Conservation (phyloP, 2,329 filamentous ascomycete genomes). For the Fusarium falciforme region DNA sequence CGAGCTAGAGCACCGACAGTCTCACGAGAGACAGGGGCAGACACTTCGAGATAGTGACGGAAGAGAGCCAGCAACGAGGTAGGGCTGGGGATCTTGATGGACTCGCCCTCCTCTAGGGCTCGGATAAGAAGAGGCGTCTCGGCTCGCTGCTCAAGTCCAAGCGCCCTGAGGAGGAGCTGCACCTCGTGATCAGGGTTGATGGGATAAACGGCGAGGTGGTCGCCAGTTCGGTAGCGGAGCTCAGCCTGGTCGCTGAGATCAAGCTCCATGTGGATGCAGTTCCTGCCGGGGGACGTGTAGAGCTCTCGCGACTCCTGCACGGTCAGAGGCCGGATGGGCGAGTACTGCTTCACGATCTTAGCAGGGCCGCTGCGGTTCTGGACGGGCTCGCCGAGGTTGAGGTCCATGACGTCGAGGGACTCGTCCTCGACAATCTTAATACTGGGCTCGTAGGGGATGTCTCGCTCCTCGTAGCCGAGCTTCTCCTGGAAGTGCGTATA, state of each 20-base stretch:
- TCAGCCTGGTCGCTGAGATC: constrained; percentile 46
- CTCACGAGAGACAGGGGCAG: constrained; percentile 52
- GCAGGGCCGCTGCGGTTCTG: constrained; percentile 35
- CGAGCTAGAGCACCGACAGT: constrained; percentile 51
- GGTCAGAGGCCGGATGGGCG: constrained; percentile 26
- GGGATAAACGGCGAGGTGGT: constrained; percentile 55
- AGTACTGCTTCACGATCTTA: constrained; percentile 36
- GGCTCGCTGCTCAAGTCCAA: constrained; percentile 38
- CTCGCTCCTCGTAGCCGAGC: constrained; percentile 36
- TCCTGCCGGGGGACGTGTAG: constrained; percentile 36
- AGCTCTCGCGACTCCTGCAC: constrained; percentile 32
- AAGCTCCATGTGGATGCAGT: constrained; percentile 52
- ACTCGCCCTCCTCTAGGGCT: constrained; percentile 29
- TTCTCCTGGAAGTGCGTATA: constrained; percentile 34
- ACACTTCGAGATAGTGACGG: constrained; percentile 59
- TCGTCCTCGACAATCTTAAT: constrained; percentile 37
- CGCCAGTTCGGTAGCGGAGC: constrained; percentile 53
- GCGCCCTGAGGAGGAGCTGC: constrained; percentile 43
- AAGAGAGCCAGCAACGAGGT: constrained; percentile 54
- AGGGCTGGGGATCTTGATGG: constrained; percentile 50
- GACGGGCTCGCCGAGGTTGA: constrained; percentile 38
- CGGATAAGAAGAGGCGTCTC: constrained; percentile 41
- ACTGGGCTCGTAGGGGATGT: constrained; percentile 37
- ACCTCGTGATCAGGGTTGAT: constrained; percentile 52
- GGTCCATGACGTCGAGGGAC: constrained; percentile 36